Percentiles rank a stretch among this genome's conserved stretches.
phyloP scores from a whole-genome alignment of 176 grass and related monocot genomes.

The Elymus sibiricus region DNA sequence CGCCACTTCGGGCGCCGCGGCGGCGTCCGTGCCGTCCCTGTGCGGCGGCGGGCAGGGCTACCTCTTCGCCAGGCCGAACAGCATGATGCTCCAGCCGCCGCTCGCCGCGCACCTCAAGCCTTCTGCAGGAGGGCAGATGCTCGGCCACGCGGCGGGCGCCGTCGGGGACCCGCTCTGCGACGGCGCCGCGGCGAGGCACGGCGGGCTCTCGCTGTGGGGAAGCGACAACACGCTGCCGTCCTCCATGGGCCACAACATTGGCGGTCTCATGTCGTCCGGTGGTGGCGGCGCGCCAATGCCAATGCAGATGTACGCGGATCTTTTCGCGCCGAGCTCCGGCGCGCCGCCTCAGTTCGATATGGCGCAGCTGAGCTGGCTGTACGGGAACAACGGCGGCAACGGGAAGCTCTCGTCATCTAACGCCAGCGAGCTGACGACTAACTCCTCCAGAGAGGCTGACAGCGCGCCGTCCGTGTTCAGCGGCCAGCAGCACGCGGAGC shows the following conservation, averaged over 20 bases:
- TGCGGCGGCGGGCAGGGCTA: slow-evolving; percentile 21
- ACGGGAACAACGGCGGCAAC: slow-evolving; percentile 29
- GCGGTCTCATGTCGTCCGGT: slow-evolving; percentile 11
- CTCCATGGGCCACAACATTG: slow-evolving; percentile 25
- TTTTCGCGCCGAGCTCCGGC: slow-evolving; percentile 27
- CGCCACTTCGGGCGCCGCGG: slow-evolving; percentile 20
- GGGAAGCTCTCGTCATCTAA: slow-evolving; percentile 46
- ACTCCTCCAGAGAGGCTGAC: slow-evolving; percentile 27
- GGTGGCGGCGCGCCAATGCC: background rate
- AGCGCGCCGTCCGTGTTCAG: slow-evolving; percentile 65
- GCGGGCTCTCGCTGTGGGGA: slow-evolving; percentile 40
- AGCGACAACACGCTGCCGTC: slow-evolving; percentile 4
- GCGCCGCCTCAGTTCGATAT: slow-evolving; percentile 37
- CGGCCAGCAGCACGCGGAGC: slow-evolving; percentile 46
- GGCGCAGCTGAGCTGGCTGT: slow-evolving; percentile 66
- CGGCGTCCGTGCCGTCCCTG: background rate
- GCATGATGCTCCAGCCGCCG: slow-evolving; percentile 35
- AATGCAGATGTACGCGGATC: slow-evolving; percentile 42
- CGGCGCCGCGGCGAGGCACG: slow-evolving; percentile 9
- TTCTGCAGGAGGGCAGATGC: background rate
- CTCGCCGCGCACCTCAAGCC: slow-evolving; percentile 23
- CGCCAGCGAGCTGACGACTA: slow-evolving; percentile 40
- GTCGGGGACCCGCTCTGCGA: slow-evolving; percentile 26
- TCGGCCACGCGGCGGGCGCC: slow-evolving; percentile 1
- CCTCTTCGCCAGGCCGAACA: slow-evolving; percentile 29